Percentiles rank a stretch among this genome's conserved stretches.
phyloP scores from a whole-genome alignment of 2,329 filamentous ascomycete species.

The Aureobasidium leucospermi region DNA sequence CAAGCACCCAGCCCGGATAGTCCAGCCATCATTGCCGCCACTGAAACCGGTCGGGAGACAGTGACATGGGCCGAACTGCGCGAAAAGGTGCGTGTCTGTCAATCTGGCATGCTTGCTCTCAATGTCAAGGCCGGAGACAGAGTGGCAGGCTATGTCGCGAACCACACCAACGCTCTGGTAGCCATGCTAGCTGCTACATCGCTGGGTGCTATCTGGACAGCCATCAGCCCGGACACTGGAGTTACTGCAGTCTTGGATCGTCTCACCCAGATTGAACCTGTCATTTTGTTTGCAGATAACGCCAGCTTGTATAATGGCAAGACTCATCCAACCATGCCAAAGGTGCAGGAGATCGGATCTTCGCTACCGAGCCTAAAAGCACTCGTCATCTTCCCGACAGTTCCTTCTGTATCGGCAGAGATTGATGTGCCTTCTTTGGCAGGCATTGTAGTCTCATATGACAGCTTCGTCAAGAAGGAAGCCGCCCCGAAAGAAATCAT shows the following conservation, averaged over 20 bases:
- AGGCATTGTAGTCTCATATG: conserved; percentile 31
- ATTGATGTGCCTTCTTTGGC: conserved; percentile 14
- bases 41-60: conserved; percentile 60
- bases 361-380: conserved; percentile 60
- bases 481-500: conserved; percentile 17
- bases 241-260: conserved; percentile 86
- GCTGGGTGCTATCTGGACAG: conserved; percentile 85
- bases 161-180: conserved; percentile 79
- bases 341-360: conserved; percentile 68
- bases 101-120: conserved; percentile 59
- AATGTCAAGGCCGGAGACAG: conserved; percentile 57
- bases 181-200: conserved; percentile 80
- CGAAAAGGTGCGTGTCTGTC: conserved; percentile 66
- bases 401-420: conserved; percentile 6
- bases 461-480: conserved; percentile 35
- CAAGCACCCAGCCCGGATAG: conserved; percentile 51
- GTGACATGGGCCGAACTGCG: conserved; percentile 75
- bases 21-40: conserved; percentile 70
- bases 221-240: conserved; percentile 85
- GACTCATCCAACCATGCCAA: conserved; percentile 69
- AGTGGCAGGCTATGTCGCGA: conserved; percentile 72
- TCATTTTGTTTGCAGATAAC: conserved; percentile 78
- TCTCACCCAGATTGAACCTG: conserved; percentile 75
- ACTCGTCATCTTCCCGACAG: conserved; percentile 58
- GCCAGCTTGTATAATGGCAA: conserved; percentile 88